Conservation (phyloP, 352 stramenopile species). For the Globisporangium nagaii region DNA sequence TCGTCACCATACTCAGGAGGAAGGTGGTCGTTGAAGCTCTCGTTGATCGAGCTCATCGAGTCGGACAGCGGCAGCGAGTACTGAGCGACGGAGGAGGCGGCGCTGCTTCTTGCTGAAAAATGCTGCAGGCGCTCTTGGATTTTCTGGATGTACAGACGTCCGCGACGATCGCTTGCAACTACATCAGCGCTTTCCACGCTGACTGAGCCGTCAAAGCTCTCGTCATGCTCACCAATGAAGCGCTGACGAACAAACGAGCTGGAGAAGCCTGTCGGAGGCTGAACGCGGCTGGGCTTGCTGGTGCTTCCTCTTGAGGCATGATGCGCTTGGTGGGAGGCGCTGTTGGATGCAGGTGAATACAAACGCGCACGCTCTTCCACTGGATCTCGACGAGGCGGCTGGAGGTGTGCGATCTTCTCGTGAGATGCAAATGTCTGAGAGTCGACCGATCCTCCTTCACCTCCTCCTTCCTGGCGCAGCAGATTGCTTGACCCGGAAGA, state of each 20-base stretch:
- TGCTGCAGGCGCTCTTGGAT: slow-evolving; percentile 15
- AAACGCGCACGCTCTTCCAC: background rate
- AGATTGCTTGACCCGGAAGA: too few relatives aligned
- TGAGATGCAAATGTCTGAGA: background rate
- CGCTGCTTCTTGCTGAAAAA: slow-evolving; percentile 6
- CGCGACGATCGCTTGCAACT: background rate
- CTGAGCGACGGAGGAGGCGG: slow-evolving; percentile 22
- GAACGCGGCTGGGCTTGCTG: background rate
- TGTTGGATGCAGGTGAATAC: background rate
- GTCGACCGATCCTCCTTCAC: background rate
- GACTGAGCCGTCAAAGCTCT: slow-evolving; percentile 10
- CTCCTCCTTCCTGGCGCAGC: background rate
- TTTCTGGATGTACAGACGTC: slow-evolving; percentile 14
- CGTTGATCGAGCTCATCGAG: slow-evolving; percentile 54
- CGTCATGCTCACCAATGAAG: background rate
- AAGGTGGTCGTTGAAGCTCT: slow-evolving; percentile 25
- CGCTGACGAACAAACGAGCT: background rate
- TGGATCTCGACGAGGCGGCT: background rate
- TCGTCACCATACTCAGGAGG: slow-evolving; percentile 17
- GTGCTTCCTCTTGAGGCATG: background rate
- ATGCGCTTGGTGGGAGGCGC: background rate
- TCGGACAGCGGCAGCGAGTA: slow-evolving; percentile 61
- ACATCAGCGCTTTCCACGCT: background rate
- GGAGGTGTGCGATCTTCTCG: background rate
- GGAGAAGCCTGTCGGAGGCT: background rate